These are phyloP conservation scores for Aspergillus affinis DNA, from an alignment of 495 filamentous ascomycete species.

Conservation along the genomic window DNA sequence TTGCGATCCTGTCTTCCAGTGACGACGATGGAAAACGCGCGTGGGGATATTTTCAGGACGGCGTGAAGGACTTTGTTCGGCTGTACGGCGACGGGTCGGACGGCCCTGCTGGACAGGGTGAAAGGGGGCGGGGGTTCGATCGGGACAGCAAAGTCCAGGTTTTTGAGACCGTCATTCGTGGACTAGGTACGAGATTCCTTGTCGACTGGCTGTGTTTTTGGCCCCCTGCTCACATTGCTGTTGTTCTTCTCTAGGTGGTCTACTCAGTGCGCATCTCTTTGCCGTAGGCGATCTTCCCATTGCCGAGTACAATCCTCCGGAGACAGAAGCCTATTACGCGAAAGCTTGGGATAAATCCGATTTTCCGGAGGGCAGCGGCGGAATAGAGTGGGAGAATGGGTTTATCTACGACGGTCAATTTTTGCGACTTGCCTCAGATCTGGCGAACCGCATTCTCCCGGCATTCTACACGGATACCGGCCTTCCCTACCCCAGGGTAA, in stretches of 20 bases:
- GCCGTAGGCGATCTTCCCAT: conserved; percentile 87
- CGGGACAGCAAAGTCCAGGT: conserved; percentile 97
- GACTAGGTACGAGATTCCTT: conserved; percentile 55
- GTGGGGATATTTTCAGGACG: conserved; percentile 74
- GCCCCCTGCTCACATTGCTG: neutral
- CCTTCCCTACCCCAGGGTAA: conserved; percentile 91
- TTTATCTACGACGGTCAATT: conserved; percentile 91
- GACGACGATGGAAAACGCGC: conserved; percentile 59
- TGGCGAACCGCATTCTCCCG: conserved; percentile 79
- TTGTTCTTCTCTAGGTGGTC: conserved; percentile 51
- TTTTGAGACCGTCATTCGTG: conserved; percentile 95
- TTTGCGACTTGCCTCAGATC: conserved; percentile 77
- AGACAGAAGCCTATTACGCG: conserved; percentile 33
- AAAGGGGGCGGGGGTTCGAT: conserved; percentile 82
- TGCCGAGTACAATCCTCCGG: conserved; percentile 62
- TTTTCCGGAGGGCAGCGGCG: conserved; percentile 38
- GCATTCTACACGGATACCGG: conserved; percentile 89
- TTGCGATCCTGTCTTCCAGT: conserved; percentile 84
- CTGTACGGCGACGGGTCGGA: conserved; percentile 83
- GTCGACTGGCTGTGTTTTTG: neutral
- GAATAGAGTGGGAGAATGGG: conserved; percentile 69
- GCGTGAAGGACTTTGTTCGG: conserved; percentile 72
- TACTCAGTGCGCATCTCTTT: conserved; percentile 92
- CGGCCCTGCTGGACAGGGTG: conserved; percentile 67
- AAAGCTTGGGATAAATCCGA: conserved; percentile 39